phyloP scores from a whole-genome alignment of 495 filamentous ascomycete genomes.

The Trichocladium antarcticum region DNA sequence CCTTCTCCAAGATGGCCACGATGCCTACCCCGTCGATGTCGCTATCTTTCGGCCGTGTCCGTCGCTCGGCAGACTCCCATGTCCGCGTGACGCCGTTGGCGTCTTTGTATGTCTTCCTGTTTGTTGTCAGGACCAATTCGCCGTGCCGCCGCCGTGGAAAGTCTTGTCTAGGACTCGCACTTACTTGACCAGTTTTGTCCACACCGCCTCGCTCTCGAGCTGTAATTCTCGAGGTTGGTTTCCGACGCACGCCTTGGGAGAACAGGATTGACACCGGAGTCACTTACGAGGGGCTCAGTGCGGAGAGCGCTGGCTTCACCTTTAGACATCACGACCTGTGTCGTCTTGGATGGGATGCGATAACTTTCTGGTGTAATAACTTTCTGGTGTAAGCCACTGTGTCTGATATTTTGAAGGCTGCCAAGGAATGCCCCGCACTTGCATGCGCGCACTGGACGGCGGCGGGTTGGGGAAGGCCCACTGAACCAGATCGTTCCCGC shows the following conservation, averaged over 20 bases:
- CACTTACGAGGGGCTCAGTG: slow-evolving; percentile 27
- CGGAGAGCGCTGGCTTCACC: slow-evolving; percentile 17
- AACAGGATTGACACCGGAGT: neutral
- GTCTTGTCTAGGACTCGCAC: neutral
- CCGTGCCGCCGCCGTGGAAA: neutral
- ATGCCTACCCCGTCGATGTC: slow-evolving; percentile 87
- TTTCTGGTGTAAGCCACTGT: neutral
- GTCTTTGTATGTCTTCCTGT: slow-evolving; percentile 61
- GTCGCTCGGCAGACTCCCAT: slow-evolving; percentile 74
- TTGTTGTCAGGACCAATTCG: slow-evolving; percentile 4
- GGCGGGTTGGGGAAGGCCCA: neutral
- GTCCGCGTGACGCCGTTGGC: slow-evolving; percentile 55
- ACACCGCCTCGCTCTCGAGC: slow-evolving; percentile 52
- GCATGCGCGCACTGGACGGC: too few relatives aligned
- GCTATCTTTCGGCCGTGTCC: slow-evolving; percentile 55
- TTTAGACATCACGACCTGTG: slow-evolving; percentile 6
- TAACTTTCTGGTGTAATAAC: too few relatives aligned
- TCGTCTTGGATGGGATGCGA: too few relatives aligned
- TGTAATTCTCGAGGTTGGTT: slow-evolving; percentile 10
- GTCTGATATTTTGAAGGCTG: neutral
- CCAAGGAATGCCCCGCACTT: too few relatives aligned
- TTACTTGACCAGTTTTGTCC: slow-evolving; percentile 47
- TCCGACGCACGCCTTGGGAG: neutral
- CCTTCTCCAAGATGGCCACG: slow-evolving; percentile 69
- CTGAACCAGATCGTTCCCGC: neutral